Conservation (phyloP, 257 asterid genomes). For the Euphrasia confusa region DNA sequence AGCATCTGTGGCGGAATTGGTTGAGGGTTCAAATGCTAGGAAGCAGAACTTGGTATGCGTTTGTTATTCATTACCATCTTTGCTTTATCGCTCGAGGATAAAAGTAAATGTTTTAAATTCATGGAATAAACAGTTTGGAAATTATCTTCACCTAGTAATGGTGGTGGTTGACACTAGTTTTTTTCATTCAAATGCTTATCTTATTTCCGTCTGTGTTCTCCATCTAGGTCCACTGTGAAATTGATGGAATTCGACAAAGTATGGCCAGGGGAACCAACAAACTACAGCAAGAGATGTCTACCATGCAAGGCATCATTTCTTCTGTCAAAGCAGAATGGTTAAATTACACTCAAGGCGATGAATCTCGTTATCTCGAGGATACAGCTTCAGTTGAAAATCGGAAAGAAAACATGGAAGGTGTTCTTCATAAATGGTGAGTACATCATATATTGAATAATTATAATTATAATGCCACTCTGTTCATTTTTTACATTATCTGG, state of each 20-base stretch:
- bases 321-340: slow-evolving; percentile 70
- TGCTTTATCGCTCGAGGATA: not conserved
- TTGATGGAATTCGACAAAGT: slow-evolving; percentile 67
- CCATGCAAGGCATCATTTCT: slow-evolving; percentile 52
- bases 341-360: slow-evolving; percentile 50
- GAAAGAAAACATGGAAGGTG: slow-evolving; percentile 60
- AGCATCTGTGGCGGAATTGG: slow-evolving; percentile 85
- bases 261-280: slow-evolving; percentile 55
- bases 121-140: too few species aligned
- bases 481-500: too few species aligned
- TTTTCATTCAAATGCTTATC: too few species aligned
- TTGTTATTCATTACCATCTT: slow-evolving; percentile 28
- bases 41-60: slow-evolving; percentile 82
- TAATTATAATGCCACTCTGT: too few species aligned
- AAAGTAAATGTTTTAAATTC: too few species aligned
- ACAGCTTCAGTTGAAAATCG: slow-evolving; percentile 64
- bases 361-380: slow-evolving; percentile 66
- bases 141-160: too few species aligned
- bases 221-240: slow-evolving; percentile 66
- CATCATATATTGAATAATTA: too few species aligned
- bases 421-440: slow-evolving; percentile 65
- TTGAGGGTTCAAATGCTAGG: slow-evolving; percentile 78
- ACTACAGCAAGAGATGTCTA: slow-evolving; percentile 78
- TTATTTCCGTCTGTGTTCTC: not conserved
- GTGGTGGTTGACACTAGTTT: not conserved